phyloP scores from a whole-genome alignment of 129 eudicot species.

The Flaveria bidentis region DNA sequence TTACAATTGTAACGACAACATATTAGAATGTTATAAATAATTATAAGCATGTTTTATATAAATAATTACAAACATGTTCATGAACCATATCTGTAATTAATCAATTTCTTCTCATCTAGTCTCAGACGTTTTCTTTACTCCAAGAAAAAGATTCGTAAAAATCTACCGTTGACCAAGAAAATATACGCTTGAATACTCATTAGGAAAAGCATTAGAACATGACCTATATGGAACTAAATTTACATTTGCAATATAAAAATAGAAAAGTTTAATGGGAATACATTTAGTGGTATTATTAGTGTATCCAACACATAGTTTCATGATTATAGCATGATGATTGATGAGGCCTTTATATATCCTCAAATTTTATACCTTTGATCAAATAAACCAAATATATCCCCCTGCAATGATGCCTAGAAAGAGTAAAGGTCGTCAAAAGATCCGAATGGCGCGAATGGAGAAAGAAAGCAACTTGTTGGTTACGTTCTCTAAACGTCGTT shows the following conservation, averaged over 20 bases:
- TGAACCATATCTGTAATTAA: slow-evolving; percentile 18
- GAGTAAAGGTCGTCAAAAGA: slow-evolving; percentile 58
- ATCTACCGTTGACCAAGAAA: slow-evolving; percentile 6
- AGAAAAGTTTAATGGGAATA: slow-evolving; percentile 14
- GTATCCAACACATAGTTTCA: slow-evolving; percentile 3
- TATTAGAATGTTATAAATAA: not conserved
- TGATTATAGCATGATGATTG: not conserved
- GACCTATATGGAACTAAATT: slow-evolving; percentile 23
- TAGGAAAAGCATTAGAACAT: not conserved
- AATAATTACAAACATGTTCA: slow-evolving; percentile 6
- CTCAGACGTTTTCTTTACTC: not conserved
- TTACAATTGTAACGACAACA: not conserved
- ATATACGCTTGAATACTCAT: not conserved
- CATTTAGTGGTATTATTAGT: slow-evolving; percentile 23
- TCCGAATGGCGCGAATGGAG: slow-evolving; percentile 47
- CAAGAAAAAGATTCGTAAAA: not conserved
- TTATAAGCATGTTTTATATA: not conserved
- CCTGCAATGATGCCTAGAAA: slow-evolving; percentile 26
- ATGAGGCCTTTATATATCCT: slow-evolving; percentile 32
- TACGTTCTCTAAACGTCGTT: slow-evolving; percentile 62
- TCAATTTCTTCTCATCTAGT: not conserved
- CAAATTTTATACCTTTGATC: not conserved
- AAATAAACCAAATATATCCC: not conserved
- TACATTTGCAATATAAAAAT: slow-evolving; percentile 19
- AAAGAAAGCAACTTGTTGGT: slow-evolving; percentile 53